Evolutionary conservation across 2,329 filamentous ascomycete species (phyloP).

Genomic region (Alternaria metachromatica): DNA sequence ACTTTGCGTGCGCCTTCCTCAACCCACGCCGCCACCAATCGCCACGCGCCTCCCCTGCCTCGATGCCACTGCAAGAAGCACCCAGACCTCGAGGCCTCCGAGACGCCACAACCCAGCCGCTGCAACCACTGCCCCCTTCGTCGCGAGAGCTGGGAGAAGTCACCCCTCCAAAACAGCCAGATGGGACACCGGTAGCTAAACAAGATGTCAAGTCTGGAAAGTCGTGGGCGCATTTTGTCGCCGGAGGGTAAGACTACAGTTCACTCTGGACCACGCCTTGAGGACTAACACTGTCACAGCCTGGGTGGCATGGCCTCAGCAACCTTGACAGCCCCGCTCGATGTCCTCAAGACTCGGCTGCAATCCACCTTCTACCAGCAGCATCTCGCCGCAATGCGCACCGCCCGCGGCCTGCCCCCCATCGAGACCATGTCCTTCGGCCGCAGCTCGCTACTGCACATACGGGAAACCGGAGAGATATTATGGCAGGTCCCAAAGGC

Average conservation of each 20-base stretch:
- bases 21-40: not conserved
- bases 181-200: constrained; percentile 48
- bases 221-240: constrained; percentile 91
- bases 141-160: constrained; percentile 68
- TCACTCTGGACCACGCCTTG: constrained; percentile 28
- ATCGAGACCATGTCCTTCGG: constrained; percentile 67
- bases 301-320: constrained; percentile 90
- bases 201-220: constrained; percentile 61
- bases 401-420: constrained; percentile 62
- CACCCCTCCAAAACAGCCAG: constrained; percentile 54
- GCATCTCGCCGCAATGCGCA: constrained; percentile 73
- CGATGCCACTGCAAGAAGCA: constrained; percentile 47
- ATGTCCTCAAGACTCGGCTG: constrained; percentile 90
- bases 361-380: constrained; percentile 95
- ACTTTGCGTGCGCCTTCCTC: constrained; percentile 5
- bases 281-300: constrained; percentile 56
- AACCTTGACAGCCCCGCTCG: constrained; percentile 90
- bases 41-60: constrained; percentile 21
- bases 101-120: constrained; percentile 32
- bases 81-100: constrained; percentile 38
- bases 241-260: constrained; percentile 72
- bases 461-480: constrained; percentile 86
- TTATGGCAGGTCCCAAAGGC: constrained; percentile 77
- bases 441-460: constrained; percentile 73
- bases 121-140: constrained; percentile 50